Conservation (phyloP, 228 moss, liverwort and hornwort species). For the Sphagnum magellanicum region DNA sequence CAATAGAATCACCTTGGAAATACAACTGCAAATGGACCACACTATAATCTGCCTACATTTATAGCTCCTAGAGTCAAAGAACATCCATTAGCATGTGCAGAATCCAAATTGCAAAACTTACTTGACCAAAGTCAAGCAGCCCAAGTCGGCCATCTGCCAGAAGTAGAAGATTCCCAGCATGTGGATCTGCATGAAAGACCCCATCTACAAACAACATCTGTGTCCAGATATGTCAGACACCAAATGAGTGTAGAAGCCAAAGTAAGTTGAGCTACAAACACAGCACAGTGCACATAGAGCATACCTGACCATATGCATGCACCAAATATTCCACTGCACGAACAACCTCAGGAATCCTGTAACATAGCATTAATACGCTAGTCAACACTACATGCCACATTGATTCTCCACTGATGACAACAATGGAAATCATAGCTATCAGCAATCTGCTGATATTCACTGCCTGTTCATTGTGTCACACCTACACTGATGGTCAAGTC, state of each 20-base stretch:
- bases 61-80: too few species aligned
- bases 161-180: slow-evolving; percentile 89
- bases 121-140: slow-evolving; percentile 95
- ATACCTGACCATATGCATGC: slow-evolving; percentile 84
- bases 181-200: slow-evolving; percentile 97
- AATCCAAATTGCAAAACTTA: slow-evolving; percentile 7
- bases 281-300: not conserved
- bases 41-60: too few species aligned
- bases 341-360: slow-evolving; percentile 86
- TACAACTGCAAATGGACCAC: too few species aligned
- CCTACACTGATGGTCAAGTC: too few species aligned
- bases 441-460: too few species aligned
- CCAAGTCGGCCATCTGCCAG: slow-evolving; percentile 87
- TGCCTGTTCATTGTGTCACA: too few species aligned
- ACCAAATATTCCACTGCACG: slow-evolving; percentile 59
- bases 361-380: not conserved
- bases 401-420: too few species aligned
- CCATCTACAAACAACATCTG: slow-evolving; percentile 98
- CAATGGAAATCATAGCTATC: too few species aligned
- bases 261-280: too few species aligned
- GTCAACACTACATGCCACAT: too few species aligned
- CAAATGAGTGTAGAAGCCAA: too few species aligned
- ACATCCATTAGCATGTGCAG: not conserved
- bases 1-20: too few species aligned
- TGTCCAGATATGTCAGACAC: not conserved